phyloP scores from a whole-genome alignment of 2,329 filamentous ascomycete species.

The Chaetomiaceae sp. region DNA sequence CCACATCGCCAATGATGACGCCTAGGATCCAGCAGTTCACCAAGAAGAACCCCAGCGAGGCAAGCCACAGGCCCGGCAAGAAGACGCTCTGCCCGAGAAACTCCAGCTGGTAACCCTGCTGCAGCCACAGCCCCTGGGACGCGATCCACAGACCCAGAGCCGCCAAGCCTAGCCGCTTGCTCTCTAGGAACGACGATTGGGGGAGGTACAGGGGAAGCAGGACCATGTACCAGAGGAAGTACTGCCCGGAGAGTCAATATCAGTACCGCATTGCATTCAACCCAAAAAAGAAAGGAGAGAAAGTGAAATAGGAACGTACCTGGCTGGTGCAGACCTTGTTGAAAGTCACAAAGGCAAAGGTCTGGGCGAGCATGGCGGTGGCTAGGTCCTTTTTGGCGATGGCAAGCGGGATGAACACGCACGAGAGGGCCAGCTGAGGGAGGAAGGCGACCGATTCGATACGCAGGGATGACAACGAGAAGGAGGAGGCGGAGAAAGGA shows the following conservation, averaged over 20 bases:
- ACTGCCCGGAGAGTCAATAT: constrained; percentile 55
- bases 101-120: constrained; percentile 68
- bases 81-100: constrained; percentile 80
- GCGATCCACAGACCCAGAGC: constrained; percentile 68
- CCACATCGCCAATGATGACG: constrained; percentile 65
- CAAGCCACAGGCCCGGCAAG: constrained; percentile 72
- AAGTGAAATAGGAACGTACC: constrained; percentile 43
- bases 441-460: constrained; percentile 81
- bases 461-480: constrained; percentile 33
- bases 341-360: constrained; percentile 93
- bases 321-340: constrained; percentile 99
- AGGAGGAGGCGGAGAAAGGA: constrained; percentile 20
- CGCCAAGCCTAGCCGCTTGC: constrained; percentile 53
- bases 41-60: constrained; percentile 72
- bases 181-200: constrained; percentile 61
- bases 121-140: constrained; percentile 70
- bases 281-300: not conserved
- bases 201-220: constrained; percentile 90
- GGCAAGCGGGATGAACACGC: constrained; percentile 61
- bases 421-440: constrained; percentile 77
- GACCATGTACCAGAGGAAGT: constrained; percentile 97
- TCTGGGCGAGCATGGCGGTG: constrained; percentile 85
- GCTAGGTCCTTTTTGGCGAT: constrained; percentile 78
- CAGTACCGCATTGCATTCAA: no score
- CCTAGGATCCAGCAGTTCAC: constrained; percentile 85